Conservation (phyloP, 73 alveolate genomes). For the Halteria grandinella region DNA sequence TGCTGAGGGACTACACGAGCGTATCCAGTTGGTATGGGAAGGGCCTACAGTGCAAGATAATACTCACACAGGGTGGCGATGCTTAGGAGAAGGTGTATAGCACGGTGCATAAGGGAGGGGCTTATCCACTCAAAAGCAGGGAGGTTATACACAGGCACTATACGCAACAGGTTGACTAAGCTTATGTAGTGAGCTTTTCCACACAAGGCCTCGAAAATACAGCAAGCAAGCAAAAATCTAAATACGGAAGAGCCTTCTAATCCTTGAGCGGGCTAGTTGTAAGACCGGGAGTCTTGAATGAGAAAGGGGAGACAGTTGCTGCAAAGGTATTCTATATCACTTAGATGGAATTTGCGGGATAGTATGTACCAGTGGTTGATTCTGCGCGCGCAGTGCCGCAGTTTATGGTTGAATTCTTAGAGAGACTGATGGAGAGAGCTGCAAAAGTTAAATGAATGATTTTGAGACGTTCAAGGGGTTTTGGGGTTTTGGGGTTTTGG, state of each 20-base stretch:
- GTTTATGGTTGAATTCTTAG: conserved; percentile 30
- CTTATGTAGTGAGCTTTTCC: conserved; percentile 7
- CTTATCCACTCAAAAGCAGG: conserved; percentile 26
- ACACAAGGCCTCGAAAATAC: conserved; percentile 25
- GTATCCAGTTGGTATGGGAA: conserved; percentile 31
- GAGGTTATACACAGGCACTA: conserved; percentile 16
- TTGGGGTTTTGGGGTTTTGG: conserved; percentile 22
- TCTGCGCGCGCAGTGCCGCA: conserved; percentile 3
- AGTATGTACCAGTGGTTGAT: conserved; percentile 2
- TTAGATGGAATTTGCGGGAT: conserved; percentile 40
- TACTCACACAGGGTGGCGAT: conserved; percentile 3
- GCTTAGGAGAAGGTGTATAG: conserved; percentile 25
- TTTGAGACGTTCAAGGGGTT: neutral
- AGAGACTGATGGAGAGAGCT: conserved; percentile 42
- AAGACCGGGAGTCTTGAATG: conserved; percentile 23
- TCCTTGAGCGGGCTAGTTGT: conserved; percentile 18
- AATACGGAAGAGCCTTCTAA: conserved; percentile 31
- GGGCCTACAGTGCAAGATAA: conserved; percentile 6
- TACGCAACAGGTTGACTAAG: conserved; percentile 11
- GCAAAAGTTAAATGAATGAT: conserved; percentile 16
- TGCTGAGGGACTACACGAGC: neutral
- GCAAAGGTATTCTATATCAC: conserved; percentile 11
- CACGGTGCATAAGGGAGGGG: conserved; percentile 16
- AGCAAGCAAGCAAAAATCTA: neutral
- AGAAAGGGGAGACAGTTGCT: conserved; percentile 10